Evolutionary conservation across 495 filamentous ascomycete species (phyloP), one percentile per base, ranked within the genome.

Genomic region (Penicillium verhagenii): DNA sequence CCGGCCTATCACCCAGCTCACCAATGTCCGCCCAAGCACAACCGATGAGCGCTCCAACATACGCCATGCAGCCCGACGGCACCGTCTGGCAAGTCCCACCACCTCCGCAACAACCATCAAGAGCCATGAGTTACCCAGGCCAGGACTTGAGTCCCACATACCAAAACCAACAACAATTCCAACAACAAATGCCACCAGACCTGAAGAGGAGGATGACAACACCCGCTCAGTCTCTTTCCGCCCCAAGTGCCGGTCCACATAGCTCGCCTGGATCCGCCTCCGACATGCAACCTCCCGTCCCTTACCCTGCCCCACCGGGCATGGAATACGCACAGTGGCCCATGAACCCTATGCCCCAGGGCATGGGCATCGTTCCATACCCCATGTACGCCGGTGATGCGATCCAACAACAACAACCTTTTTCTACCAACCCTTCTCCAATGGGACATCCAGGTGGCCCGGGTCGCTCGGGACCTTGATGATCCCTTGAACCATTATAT

Each of bases 121-220:
- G 74, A 21, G 63, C 74, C 0, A 75, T 77, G 72, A 71, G 70
- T 14, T 74, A 71, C 38, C 70, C 72, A 9, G 66, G 67, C 11
- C 73, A 68, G 28, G 71, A 72, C 10, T 67, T 75, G 63, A 51
- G 57, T 6, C 38, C 67, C 5, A 66, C 68, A 10, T 71, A 59
- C 24, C 65, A 68, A 11, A 59, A 33, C 16, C 69, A n/a, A n/a
- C n/a, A n/a, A n/a, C n/a, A 63, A 47, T 74, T 64, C 20, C 61
- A 65, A 21, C 68, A 55, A 13, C 69, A 69, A n/a, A 67, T 75
- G 43, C 54, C 67, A 4, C 62, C 71, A 1, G 75, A 78, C 50
- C 57, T 72, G 25, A 76, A 77, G 52, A 67, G 71, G 18, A 61
- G 73, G 46, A 72, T 78, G 67, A 75, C 73, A n/a, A 76, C 70